Evolutionary conservation across 306 rosid genomes (phyloP).

Genomic region (Vigna trinervia): DNA sequence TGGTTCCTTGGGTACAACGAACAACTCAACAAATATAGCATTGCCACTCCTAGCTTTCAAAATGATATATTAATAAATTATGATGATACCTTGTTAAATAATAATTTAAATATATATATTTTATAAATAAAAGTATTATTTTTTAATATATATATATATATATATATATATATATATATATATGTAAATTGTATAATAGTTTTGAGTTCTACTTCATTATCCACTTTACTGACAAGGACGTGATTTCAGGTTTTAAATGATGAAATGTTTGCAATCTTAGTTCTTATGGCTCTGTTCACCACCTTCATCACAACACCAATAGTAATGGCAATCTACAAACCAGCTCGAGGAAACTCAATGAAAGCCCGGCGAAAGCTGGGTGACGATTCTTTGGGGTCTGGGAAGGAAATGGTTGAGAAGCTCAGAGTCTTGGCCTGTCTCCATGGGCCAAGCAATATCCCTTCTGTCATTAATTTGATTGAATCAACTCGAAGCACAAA

Average conservation of each 20-base stretch:
- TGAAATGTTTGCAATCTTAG: slow-evolving; percentile 83
- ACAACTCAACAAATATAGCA: no score
- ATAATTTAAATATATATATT: no score
- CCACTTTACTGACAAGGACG: no score
- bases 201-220: not conserved
- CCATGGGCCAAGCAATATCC: slow-evolving; percentile 67
- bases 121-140: no score
- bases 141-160: no score
- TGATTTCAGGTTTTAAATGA: slow-evolving; percentile 72
- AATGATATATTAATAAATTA: no score
- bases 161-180: no score
- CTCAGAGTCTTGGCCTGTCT: slow-evolving; percentile 77
- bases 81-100: no score
- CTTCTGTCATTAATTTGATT: slow-evolving; percentile 58
- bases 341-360: slow-evolving; percentile 51
- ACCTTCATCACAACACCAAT: slow-evolving; percentile 88
- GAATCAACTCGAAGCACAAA: slow-evolving; percentile 67
- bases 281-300: slow-evolving; percentile 87
- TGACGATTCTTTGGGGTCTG: slow-evolving; percentile 39
- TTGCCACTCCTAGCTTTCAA: no score
- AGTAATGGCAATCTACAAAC: slow-evolving; percentile 77
- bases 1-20: not conserved
- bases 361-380: slow-evolving; percentile 58
- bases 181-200: not conserved
- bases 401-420: slow-evolving; percentile 20